Conservation (phyloP, 768 basidiomycete genomes). For the Tricholoma terreum region DNA sequence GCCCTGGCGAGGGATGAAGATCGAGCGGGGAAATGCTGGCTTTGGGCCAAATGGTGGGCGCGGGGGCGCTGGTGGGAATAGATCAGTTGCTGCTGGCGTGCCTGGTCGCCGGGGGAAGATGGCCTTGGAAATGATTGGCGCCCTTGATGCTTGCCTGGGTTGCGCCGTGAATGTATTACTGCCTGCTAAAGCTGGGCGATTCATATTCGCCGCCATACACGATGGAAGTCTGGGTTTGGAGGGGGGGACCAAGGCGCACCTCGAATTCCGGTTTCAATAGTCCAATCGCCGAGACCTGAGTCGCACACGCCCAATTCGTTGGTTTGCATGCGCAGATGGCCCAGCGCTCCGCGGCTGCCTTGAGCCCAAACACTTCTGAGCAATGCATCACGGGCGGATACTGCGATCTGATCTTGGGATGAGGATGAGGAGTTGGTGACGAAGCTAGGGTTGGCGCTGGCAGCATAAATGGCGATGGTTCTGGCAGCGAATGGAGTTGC, state of each 20-base stretch:
- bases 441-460: neutral
- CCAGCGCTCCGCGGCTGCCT: slow-evolving; percentile 63
- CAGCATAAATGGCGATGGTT: neutral
- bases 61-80: slow-evolving; percentile 65
- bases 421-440: slow-evolving; percentile 15
- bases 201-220: slow-evolving; percentile 24
- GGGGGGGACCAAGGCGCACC: slow-evolving; percentile 39
- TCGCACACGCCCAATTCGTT: slow-evolving; percentile 76
- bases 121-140: slow-evolving; percentile 69
- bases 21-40: slow-evolving; percentile 28
- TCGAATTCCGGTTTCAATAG: slow-evolving; percentile 50
- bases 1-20: slow-evolving; percentile 31
- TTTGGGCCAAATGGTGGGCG: slow-evolving; percentile 68
- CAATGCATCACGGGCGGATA: slow-evolving; percentile 71
- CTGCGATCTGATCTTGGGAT: slow-evolving; percentile 29
- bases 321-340: slow-evolving; percentile 75
- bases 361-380: slow-evolving; percentile 56
- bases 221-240: slow-evolving; percentile 1
- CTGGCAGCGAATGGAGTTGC: slow-evolving; percentile 36
- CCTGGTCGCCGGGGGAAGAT: slow-evolving; percentile 82
- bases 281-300: slow-evolving; percentile 76
- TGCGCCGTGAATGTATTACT: slow-evolving; percentile 46
- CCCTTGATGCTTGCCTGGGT: slow-evolving; percentile 64
- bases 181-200: slow-evolving; percentile 33
- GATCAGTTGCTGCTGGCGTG: slow-evolving; percentile 73